phyloP scores from a whole-genome alignment of 202 grass and related monocot genomes.

The Dendrocalamus latiflorus region DNA sequence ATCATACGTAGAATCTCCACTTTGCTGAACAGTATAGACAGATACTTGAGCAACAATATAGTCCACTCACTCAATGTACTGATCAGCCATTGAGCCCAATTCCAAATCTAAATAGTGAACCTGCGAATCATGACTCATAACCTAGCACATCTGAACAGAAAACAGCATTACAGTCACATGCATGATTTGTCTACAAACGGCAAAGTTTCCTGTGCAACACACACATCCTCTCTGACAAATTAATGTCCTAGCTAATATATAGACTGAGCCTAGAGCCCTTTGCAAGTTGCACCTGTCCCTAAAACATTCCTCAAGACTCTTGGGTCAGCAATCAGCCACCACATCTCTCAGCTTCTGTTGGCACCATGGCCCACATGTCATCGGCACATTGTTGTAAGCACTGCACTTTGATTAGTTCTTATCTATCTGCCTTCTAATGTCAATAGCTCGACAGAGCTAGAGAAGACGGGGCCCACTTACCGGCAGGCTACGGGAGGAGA shows the following conservation, averaged over 20 bases:
- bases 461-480: conserved; percentile 20
- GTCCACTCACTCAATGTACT: neutral
- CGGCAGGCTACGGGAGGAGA: conserved; percentile 48
- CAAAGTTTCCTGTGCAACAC: neutral
- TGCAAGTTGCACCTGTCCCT: neutral
- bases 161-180: neutral
- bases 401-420: neutral
- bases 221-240: neutral
- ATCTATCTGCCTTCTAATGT: neutral
- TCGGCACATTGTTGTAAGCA: neutral
- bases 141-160: neutral
- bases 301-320: neutral
- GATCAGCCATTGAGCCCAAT: neutral
- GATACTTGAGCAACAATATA: neutral
- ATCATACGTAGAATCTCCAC: neutral
- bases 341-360: neutral
- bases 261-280: neutral
- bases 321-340: neutral
- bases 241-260: neutral
- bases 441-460: neutral
- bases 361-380: neutral
- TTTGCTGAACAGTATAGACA: neutral
- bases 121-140: neutral
- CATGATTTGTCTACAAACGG: neutral
- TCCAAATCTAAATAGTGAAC: conserved; percentile 7